Conservation (phyloP, 257 asterid genomes). For the Solanum sitiens region DNA sequence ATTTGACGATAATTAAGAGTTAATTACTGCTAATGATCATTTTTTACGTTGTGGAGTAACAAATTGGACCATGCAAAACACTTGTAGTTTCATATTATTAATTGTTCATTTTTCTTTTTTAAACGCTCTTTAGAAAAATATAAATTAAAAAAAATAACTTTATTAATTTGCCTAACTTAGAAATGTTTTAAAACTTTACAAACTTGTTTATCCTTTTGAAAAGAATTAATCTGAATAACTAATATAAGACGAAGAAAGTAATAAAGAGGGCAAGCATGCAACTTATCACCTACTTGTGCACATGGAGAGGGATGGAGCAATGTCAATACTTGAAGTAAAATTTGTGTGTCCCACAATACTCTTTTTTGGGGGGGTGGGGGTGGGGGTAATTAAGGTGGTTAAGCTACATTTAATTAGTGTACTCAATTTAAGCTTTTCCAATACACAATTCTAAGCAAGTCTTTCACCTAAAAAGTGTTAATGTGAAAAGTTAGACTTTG, state of each 20-base stretch:
- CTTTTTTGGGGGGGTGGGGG: background rate
- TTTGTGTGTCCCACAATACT: background rate
- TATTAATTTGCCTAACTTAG: too few relatives aligned
- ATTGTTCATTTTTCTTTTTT: too few relatives aligned
- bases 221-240: background rate
- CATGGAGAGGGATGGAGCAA: background rate
- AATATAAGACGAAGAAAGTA: background rate
- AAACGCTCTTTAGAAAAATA: too few relatives aligned
- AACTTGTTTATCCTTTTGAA: background rate
- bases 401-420: background rate
- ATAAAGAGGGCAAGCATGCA: background rate
- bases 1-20: too few relatives aligned
- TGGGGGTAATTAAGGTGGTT: background rate
- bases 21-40: too few relatives aligned
- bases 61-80: background rate
- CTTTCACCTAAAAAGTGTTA: background rate
- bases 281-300: background rate
- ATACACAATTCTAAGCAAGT: background rate
- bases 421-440: background rate
- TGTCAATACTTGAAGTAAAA: background rate
- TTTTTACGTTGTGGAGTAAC: background rate
- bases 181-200: background rate
- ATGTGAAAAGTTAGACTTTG: background rate
- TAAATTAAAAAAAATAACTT: background rate
- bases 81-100: background rate